These are phyloP conservation scores for Penicillium aurantiogriseum DNA, from an alignment of 2,329 filamentous ascomycete genomes.

Conservation along the genomic window DNA sequence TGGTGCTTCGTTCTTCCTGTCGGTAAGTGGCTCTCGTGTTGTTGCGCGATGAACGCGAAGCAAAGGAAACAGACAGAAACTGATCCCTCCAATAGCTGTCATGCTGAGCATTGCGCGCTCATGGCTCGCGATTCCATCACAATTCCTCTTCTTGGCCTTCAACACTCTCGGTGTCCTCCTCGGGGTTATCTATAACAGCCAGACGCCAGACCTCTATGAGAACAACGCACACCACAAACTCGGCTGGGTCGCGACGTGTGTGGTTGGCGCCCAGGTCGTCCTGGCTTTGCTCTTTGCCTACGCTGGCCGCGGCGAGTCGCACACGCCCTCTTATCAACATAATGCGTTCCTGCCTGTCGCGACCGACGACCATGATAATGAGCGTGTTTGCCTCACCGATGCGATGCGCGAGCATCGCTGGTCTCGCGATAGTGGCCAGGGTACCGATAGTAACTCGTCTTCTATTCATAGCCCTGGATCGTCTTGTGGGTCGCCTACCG, in stretches of 20 bases:
- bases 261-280: constrained; percentile 67
- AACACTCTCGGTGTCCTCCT: constrained; percentile 66
- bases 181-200: constrained; percentile 71
- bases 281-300: constrained; percentile 66
- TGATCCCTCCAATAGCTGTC: constrained; percentile 56
- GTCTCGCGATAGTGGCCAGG: constrained; percentile 72
- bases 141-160: constrained; percentile 64
- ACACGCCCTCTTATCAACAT: constrained; percentile 47
- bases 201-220: constrained; percentile 80
- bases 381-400: constrained; percentile 40
- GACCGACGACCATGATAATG: constrained; percentile 49
- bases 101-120: constrained; percentile 84
- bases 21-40: constrained; percentile 52
- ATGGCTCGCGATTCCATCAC: constrained; percentile 65
- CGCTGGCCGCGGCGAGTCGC: constrained; percentile 47
- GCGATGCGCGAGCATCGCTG: constrained; percentile 52
- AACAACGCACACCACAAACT: constrained; percentile 86
- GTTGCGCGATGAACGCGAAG: not conserved
- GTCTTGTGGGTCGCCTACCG: constrained; percentile 48
- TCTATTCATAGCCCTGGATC: constrained; percentile 67
- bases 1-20: constrained; percentile 73
- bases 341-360: constrained; percentile 64
- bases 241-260: constrained; percentile 78
- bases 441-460: constrained; percentile 67
- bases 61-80: not conserved